These are phyloP conservation scores for Epichloe gansuensis DNA, from an alignment of 2,329 filamentous ascomycete species.

Conservation along the genomic window DNA sequence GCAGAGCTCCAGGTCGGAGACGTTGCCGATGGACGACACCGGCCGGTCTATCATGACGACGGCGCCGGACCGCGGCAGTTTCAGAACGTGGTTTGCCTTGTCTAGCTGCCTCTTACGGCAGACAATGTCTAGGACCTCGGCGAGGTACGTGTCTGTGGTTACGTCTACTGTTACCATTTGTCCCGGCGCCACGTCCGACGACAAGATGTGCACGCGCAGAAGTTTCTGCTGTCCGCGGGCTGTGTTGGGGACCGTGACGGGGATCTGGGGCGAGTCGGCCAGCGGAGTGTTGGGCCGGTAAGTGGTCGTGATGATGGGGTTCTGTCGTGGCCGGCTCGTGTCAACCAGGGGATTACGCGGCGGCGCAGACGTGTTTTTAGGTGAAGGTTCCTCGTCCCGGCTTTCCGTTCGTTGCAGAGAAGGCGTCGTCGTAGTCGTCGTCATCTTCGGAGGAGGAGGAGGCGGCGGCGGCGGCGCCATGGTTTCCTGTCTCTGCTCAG, in stretches of 20 bases:
- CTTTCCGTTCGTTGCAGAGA: not conserved
- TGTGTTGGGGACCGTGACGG: slow-evolving; percentile 29
- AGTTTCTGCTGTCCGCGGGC: slow-evolving; percentile 56
- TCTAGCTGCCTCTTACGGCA: slow-evolving; percentile 69
- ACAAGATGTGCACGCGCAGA: slow-evolving; percentile 59
- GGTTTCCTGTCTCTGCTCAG: slow-evolving; percentile 11
- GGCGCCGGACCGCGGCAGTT: slow-evolving; percentile 61
- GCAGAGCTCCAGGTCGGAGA: slow-evolving; percentile 63
- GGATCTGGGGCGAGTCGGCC: slow-evolving; percentile 43
- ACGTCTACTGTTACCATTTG: slow-evolving; percentile 63
- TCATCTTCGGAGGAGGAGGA: too few relatives aligned
- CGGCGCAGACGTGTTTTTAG: slow-evolving; percentile 14
- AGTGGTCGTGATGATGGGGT: slow-evolving; percentile 51
- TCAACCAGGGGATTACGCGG: slow-evolving; percentile 20
- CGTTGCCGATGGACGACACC: slow-evolving; percentile 65
- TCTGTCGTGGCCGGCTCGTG: slow-evolving; percentile 30
- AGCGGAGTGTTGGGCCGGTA: slow-evolving; percentile 41
- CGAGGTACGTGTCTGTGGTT: slow-evolving; percentile 72
- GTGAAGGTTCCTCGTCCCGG: slow-evolving; percentile 9
- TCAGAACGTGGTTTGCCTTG: slow-evolving; percentile 67
- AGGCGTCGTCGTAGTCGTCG: not conserved
- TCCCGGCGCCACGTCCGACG: slow-evolving; percentile 57
- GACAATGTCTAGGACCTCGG: slow-evolving; percentile 66
- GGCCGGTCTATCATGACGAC: slow-evolving; percentile 67
- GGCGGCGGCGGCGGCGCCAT: not conserved